Evolutionary conservation across 176 grass and related monocot genomes (phyloP).

Genomic region (Chrysopogon serrulatus): DNA sequence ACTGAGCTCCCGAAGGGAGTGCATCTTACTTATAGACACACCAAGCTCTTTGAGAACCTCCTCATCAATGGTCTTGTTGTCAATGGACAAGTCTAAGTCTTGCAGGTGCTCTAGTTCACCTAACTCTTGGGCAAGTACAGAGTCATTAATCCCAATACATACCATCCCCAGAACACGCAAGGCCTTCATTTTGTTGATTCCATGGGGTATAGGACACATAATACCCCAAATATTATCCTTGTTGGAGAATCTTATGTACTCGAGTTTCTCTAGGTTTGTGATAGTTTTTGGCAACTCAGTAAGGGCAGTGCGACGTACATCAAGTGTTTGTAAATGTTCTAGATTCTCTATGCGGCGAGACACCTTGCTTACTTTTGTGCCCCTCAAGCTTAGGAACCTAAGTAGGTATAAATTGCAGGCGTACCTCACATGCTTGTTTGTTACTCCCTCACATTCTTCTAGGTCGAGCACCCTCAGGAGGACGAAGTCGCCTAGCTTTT

Average conservation of each 20-base stretch:
- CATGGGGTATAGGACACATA: neutral
- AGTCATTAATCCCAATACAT: too few relatives aligned
- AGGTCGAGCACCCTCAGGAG: slow-evolving; percentile 5
- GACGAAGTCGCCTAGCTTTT: neutral
- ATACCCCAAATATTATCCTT: too few relatives aligned
- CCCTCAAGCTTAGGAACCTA: neutral
- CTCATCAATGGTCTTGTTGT: too few relatives aligned
- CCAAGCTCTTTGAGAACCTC: too few relatives aligned
- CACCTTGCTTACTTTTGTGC: neutral
- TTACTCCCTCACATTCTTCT: neutral
- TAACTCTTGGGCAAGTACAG: too few relatives aligned
- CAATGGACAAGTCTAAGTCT: too few relatives aligned
- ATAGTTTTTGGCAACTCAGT: neutral
- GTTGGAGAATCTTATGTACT: neutral
- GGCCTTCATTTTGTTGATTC: neutral
- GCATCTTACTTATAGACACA: too few relatives aligned
- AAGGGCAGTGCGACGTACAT: neutral
- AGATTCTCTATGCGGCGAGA: neutral
- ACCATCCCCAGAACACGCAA: too few relatives aligned
- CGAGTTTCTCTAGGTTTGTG: neutral
- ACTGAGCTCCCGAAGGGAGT: too few relatives aligned
- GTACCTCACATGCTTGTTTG: neutral
- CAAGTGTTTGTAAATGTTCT: neutral
- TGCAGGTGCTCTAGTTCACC: too few relatives aligned
- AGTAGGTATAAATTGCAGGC: neutral